A percentile compares a stretch with the other conserved stretches of the same genome.
phyloP scores from a whole-genome alignment of 2,329 filamentous ascomycete genomes.

The Bipolaris cookei region DNA sequence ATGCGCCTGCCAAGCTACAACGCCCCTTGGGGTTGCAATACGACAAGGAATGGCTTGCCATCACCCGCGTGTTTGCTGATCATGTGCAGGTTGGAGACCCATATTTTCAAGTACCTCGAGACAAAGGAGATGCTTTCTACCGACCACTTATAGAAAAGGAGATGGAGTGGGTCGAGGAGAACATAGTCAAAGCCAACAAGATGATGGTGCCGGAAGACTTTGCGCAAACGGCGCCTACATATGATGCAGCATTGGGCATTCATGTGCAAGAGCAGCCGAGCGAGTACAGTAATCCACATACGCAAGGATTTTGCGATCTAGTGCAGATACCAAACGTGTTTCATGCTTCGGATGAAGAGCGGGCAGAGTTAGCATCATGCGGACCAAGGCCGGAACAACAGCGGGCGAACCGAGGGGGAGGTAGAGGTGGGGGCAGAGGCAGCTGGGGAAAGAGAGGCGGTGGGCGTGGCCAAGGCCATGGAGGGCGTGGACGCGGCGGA shows the following conservation, averaged over 20 bases:
- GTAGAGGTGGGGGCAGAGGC: constrained; percentile 40
- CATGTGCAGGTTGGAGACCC: constrained; percentile 64
- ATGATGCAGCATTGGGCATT: constrained; percentile 64
- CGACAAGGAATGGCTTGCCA: constrained; percentile 94
- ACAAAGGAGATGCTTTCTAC: constrained; percentile 75
- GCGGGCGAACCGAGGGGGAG: constrained; percentile 35
- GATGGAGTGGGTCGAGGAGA: constrained; percentile 78
- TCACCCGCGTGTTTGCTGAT: constrained; percentile 79
- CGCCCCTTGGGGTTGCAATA: constrained; percentile 72
- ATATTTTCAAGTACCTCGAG: constrained; percentile 58
- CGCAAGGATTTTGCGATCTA: constrained; percentile 77
- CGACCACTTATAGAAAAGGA: constrained; percentile 70
- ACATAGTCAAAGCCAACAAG: constrained; percentile 68
- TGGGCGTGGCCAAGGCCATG: constrained; percentile 29
- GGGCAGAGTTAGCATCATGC: constrained; percentile 36
- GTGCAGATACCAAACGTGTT: constrained; percentile 79
- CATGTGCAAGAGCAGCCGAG: constrained; percentile 67
- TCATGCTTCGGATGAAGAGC: constrained; percentile 74
- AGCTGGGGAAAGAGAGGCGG: constrained; percentile 37
- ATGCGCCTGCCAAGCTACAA: constrained; percentile 32
- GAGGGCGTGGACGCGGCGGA: constrained; percentile 19
- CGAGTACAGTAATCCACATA: constrained; percentile 90
- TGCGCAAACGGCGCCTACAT: constrained; percentile 73
- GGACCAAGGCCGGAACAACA: constrained; percentile 40
- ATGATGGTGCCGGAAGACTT: constrained; percentile 82